phyloP scores from a whole-genome alignment of 2,329 filamentous ascomycete species.

The Botrytis cinerea region DNA sequence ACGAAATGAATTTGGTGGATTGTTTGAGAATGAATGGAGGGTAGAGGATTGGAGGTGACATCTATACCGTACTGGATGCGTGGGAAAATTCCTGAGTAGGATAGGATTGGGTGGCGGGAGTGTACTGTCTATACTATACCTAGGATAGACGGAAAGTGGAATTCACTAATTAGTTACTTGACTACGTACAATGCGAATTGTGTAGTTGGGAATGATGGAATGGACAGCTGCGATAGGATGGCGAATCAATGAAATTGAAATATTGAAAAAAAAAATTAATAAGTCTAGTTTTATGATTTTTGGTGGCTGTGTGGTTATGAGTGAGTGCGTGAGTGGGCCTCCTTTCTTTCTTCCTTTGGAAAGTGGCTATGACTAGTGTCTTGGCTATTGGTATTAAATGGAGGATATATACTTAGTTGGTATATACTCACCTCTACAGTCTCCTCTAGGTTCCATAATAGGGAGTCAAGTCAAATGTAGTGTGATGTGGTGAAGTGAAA shows the following conservation, averaged over 20 bases:
- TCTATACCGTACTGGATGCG: background rate
- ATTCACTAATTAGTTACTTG: constrained; percentile 8
- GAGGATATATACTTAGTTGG: background rate
- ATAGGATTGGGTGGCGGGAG: background rate
- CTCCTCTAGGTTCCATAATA: background rate
- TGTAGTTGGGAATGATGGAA: background rate
- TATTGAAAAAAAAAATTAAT: background rate
- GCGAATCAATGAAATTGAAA: constrained; percentile 7
- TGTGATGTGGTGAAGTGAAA: no score
- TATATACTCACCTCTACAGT: background rate
- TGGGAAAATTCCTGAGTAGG: background rate
- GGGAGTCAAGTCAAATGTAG: no score
- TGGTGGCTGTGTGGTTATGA: background rate
- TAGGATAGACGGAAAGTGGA: background rate
- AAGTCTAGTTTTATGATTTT: background rate
- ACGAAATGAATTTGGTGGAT: background rate
- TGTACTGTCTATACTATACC: background rate
- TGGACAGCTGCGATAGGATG: background rate
- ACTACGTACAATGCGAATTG: background rate
- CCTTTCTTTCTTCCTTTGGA: background rate
- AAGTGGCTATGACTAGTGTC: background rate
- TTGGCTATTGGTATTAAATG: background rate
- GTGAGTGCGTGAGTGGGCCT: background rate
- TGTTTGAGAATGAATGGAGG: background rate
- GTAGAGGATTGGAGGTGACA: background rate